Percentiles rank a stretch among this genome's conserved stretches.
Evolutionary conservation across 2,329 filamentous ascomycete species (phyloP).

Genomic region (Sporothrix luriei): DNA sequence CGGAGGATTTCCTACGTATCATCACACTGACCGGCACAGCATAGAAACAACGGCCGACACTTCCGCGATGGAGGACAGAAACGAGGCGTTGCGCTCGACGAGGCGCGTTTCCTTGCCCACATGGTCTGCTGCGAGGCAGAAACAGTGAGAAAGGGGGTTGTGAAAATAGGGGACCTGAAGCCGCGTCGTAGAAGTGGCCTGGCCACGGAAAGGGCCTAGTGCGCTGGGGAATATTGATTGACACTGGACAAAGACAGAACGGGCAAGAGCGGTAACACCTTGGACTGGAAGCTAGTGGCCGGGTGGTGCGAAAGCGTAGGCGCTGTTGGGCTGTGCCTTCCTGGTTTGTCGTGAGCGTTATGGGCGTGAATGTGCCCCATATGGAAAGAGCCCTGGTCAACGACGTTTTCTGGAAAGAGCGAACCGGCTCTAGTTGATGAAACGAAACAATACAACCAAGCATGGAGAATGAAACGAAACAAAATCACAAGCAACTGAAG

Average conservation of each 20-base stretch:
- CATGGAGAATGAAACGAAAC: conserved; percentile 15
- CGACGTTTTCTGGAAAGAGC: neutral
- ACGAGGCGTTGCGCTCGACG: neutral
- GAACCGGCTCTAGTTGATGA: neutral
- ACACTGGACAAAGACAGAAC: conserved; percentile 7
- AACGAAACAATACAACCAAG: conserved; percentile 1
- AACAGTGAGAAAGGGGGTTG: neutral
- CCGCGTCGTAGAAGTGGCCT: neutral
- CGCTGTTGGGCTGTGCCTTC: conserved; percentile 18
- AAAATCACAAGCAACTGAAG: neutral
- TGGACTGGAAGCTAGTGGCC: conserved; percentile 1
- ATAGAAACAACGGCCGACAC: no score
- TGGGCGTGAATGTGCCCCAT: no score
- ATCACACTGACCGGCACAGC: no score
- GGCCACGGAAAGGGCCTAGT: conserved; percentile 23
- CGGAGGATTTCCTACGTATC: no score
- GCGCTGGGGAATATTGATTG: conserved; percentile 9
- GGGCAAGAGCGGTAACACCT: no score
- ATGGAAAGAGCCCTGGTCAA: neutral
- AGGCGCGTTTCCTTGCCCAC: neutral
- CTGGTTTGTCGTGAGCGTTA: neutral
- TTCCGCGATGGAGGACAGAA: neutral
- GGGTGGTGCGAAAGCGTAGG: neutral
- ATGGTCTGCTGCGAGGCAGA: neutral
- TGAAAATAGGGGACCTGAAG: conserved; percentile 7